phyloP scores from a whole-genome alignment of 257 asterid genomes.

The Linaria vulgaris region DNA sequence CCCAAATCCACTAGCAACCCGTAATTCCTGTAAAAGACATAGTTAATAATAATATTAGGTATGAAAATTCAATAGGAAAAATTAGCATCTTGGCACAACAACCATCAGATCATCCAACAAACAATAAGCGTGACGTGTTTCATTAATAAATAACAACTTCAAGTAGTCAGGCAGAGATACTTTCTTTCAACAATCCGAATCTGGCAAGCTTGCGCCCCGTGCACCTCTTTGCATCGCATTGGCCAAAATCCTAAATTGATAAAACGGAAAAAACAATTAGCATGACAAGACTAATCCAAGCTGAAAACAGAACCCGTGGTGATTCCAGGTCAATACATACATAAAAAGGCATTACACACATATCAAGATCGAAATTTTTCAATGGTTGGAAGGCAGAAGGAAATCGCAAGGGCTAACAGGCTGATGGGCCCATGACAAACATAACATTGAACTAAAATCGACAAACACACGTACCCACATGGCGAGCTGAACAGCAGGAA shows the following conservation, averaged over 20 bases:
- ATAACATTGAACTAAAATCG: too few species aligned
- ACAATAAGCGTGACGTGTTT: not conserved
- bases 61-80: conserved; percentile 2
- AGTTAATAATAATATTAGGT: not conserved
- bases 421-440: not conserved
- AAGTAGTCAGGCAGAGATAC: conserved; percentile 45
- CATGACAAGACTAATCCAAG: conserved; percentile 10
- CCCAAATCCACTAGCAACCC: conserved; percentile 78
- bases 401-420: not conserved
- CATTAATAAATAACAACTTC: conserved; percentile 4
- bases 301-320: not conserved
- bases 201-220: conserved; percentile 98
- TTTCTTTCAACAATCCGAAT: conserved; percentile 84
- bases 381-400: too few species aligned
- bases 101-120: conserved; percentile 1
- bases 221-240: conserved; percentile 96
- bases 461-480: conserved; percentile 81
- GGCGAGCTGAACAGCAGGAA: conserved; percentile 76
- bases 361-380: not conserved
- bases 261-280: conserved; percentile 13
- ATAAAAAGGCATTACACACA: not conserved
- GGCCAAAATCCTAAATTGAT: conserved; percentile 78
- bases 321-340: not conserved
- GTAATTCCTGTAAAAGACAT: conserved; percentile 67
- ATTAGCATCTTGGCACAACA: not conserved